Conservation (phyloP, 2,329 filamentous ascomycete genomes). For the Fusarium siculi region DNA sequence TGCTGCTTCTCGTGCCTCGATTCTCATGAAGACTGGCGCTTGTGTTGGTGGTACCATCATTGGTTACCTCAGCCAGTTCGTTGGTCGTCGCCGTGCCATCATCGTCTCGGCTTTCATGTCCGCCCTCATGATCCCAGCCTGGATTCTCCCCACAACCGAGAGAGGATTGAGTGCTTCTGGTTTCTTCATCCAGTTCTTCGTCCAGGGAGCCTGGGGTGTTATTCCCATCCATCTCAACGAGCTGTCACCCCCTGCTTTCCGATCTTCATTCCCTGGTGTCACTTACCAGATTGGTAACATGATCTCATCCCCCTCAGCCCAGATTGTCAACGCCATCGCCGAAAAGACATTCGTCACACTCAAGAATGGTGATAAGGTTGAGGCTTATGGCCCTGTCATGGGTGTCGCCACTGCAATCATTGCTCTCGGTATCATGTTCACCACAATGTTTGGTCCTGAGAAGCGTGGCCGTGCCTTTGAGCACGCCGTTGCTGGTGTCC, state of each 20-base stretch:
- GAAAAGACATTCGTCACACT: slow-evolving; percentile 69
- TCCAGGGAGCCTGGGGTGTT: slow-evolving; percentile 74
- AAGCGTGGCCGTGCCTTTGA: slow-evolving; percentile 78
- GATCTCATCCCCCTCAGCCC: slow-evolving; percentile 76
- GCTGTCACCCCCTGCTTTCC: slow-evolving; percentile 75
- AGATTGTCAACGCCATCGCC: slow-evolving; percentile 81
- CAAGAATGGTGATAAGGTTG: slow-evolving; percentile 64
- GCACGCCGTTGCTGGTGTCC: slow-evolving; percentile 57
- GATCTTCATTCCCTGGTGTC: slow-evolving; percentile 76
- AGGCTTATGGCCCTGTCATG: slow-evolving; percentile 81
- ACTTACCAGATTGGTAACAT: slow-evolving; percentile 82
- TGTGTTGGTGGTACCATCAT: slow-evolving; percentile 78
- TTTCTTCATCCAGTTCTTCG: slow-evolving; percentile 77
- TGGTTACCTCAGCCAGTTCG: slow-evolving; percentile 79
- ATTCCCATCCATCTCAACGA: slow-evolving; percentile 81
- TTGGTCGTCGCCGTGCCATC: slow-evolving; percentile 78
- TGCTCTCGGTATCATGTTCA: slow-evolving; percentile 73
- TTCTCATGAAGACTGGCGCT: slow-evolving; percentile 82
- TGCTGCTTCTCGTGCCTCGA: slow-evolving; percentile 77
- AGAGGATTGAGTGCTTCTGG: slow-evolving; percentile 69
- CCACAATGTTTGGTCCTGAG: slow-evolving; percentile 78
- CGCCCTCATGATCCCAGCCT: slow-evolving; percentile 73
- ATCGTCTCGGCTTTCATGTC: slow-evolving; percentile 69
- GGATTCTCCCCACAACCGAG: slow-evolving; percentile 74
- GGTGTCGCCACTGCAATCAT: slow-evolving; percentile 82